phyloP scores from a whole-genome alignment of 257 asterid genomes.

The Solanum chaucha region DNA sequence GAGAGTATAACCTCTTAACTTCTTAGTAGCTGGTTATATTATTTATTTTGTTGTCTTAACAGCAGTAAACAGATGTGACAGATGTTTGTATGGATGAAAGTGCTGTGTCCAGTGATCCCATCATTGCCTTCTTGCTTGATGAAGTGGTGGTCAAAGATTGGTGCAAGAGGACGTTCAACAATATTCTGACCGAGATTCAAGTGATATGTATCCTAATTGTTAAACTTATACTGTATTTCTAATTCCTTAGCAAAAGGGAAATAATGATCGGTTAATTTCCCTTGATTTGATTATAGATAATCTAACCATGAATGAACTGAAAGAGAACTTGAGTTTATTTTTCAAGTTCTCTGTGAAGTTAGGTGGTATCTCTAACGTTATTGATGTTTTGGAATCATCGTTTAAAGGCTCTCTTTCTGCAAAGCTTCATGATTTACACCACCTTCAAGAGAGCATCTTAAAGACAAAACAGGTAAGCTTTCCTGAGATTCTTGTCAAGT shows the following conservation, averaged over 20 bases:
- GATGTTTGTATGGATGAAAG: constrained; percentile 98
- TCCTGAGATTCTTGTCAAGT: constrained; percentile 5
- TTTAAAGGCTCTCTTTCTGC: constrained; percentile 68
- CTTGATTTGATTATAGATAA: constrained; percentile 70
- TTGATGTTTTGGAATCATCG: constrained; percentile 85
- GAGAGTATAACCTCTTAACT: neutral
- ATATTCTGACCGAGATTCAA: constrained; percentile 42
- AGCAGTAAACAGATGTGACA: constrained; percentile 57
- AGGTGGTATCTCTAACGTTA: constrained; percentile 52
- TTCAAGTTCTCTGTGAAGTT: constrained; percentile 67
- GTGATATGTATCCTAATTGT: constrained; percentile 67
- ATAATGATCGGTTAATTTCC: constrained; percentile 5
- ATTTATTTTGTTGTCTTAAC: constrained; percentile 34
- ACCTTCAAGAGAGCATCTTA: constrained; percentile 70
- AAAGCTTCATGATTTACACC: constrained; percentile 56
- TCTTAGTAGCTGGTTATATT: neutral
- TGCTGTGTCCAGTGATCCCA: constrained; percentile 96
- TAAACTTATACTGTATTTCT: neutral
- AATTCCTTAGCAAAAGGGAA: neutral
- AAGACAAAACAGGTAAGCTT: constrained; percentile 81
- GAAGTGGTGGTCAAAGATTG: constrained; percentile 96
- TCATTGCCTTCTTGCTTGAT: constrained; percentile 82
- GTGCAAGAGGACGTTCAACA: constrained; percentile 75
- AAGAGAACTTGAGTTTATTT: constrained; percentile 34
- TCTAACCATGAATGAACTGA: constrained; percentile 32